Evolutionary conservation across 164 flowering plant genomes (phyloP).

Genomic region (Magnolia officinalis): DNA sequence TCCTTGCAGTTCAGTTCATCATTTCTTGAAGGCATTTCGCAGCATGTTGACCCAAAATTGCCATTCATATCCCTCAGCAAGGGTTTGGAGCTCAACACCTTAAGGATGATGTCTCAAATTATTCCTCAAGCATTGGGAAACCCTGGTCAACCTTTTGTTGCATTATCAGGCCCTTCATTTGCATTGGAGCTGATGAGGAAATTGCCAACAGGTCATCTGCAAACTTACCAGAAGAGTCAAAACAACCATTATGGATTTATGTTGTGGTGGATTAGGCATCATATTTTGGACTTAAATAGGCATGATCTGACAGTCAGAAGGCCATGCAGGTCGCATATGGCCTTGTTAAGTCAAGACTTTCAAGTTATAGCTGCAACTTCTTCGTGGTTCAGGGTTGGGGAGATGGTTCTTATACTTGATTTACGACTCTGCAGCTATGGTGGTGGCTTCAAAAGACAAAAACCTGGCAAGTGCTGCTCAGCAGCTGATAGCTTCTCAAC

Average conservation of each 20-base stretch:
- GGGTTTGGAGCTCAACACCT: conserved; percentile 87
- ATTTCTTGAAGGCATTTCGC: conserved; percentile 75
- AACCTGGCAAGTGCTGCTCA: conserved; percentile 78
- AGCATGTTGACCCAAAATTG: conserved; percentile 71
- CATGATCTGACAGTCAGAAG: conserved; percentile 1
- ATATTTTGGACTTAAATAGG: neutral
- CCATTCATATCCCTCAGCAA: conserved; percentile 96
- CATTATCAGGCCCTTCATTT: conserved; percentile 96
- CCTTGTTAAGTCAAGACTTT: neutral
- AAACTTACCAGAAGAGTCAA: neutral
- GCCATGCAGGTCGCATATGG: conserved; percentile 7
- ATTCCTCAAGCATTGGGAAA: conserved; percentile 72
- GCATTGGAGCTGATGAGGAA: conserved; percentile 82
- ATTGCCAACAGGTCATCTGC: conserved; percentile 74
- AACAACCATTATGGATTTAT: neutral
- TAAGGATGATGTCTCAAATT: conserved; percentile 96
- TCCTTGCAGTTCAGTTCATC: conserved; percentile 86
- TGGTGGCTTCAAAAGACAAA: conserved; percentile 90
- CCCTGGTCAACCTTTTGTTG: conserved; percentile 86
- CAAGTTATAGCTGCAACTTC: conserved; percentile 1
- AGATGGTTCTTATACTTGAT: conserved; percentile 9
- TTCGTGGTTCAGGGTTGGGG: conserved; percentile 6
- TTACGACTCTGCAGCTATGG: conserved; percentile 67
- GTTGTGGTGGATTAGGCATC: neutral
- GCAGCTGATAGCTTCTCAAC: conserved; percentile 78